Evolutionary conservation across 202 grass and related monocot genomes (phyloP).

Genomic region (Dendrocalamus latiflorus): DNA sequence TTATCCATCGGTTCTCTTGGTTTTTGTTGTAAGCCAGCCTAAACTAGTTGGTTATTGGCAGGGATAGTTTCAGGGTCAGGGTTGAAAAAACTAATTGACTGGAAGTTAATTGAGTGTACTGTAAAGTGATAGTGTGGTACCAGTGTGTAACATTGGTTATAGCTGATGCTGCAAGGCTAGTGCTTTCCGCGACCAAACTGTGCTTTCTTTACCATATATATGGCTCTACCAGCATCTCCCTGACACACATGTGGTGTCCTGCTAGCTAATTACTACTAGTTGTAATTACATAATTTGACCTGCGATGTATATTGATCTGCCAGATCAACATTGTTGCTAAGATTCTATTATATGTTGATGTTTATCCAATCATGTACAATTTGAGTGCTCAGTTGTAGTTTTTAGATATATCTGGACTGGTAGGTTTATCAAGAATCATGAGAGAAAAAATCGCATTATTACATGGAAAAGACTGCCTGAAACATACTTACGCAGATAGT

Average conservation of each 20-base stretch:
- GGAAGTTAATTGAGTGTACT: not conserved
- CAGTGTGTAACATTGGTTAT: not conserved
- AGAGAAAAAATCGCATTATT: no score
- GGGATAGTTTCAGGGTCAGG: not conserved
- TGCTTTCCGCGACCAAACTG: no score
- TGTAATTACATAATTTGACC: not conserved
- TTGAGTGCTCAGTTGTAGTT: not conserved
- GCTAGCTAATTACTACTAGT: not conserved
- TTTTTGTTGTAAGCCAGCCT: not conserved
- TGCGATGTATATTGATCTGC: not conserved
- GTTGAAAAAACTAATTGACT: not conserved
- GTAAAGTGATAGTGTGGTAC: not conserved
- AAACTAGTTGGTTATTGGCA: not conserved
- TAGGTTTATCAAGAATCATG: no score
- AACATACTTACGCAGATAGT: no score
- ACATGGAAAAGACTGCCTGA: no score
- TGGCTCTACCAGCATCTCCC: not conserved
- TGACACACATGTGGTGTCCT: not conserved
- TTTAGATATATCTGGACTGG: no score
- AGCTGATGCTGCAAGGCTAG: not conserved
- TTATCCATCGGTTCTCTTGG: not conserved
- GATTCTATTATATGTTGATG: no score
- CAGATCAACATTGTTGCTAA: no score
- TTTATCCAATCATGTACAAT: not conserved
- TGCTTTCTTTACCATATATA: no score